These are phyloP conservation scores for Colletotrichum zoysiae DNA, from an alignment of 2,329 filamentous ascomycete genomes.

Conservation along the genomic window DNA sequence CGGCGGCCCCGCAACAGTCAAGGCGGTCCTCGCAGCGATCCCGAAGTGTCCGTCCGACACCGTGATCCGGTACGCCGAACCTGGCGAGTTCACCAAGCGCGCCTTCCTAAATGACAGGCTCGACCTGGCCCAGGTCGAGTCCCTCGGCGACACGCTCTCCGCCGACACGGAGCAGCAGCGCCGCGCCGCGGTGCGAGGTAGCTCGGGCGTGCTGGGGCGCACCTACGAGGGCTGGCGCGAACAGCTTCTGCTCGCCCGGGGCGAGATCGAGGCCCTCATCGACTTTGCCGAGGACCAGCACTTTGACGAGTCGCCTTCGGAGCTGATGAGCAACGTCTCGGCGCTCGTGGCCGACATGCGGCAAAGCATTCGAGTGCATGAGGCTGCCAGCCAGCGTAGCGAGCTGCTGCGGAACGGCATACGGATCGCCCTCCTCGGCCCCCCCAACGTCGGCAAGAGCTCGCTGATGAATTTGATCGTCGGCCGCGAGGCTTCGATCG, in stretches of 20 bases:
- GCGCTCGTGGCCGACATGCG: conserved; percentile 72
- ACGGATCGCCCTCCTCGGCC: conserved; percentile 85
- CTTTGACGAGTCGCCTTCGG: conserved; percentile 86
- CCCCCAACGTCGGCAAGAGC: conserved; percentile 95
- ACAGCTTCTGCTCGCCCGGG: conserved; percentile 82
- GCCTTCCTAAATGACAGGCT: conserved; percentile 90
- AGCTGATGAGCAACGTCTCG: conserved; percentile 78
- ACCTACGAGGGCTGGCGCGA: conserved; percentile 88
- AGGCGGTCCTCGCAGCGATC: conserved; percentile 85
- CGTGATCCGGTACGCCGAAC: conserved; percentile 86
- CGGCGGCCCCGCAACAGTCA: conserved; percentile 88
- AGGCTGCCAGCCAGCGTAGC: conserved; percentile 81
- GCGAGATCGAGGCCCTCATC: conserved; percentile 94
- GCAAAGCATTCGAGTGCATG: conserved; percentile 74
- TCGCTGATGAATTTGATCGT: conserved; percentile 92
- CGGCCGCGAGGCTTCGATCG: conserved; percentile 93
- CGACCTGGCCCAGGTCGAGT: conserved; percentile 85
- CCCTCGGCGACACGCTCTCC: conserved; percentile 71
- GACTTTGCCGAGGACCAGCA: conserved; percentile 98
- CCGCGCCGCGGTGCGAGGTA: conserved; percentile 83
- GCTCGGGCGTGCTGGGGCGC: conserved; percentile 75
- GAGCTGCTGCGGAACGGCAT: conserved; percentile 90
- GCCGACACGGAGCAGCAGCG: conserved; percentile 94
- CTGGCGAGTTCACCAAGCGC: conserved; percentile 93
- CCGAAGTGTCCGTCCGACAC: conserved; percentile 58